Conservation (phyloP, 495 filamentous ascomycete genomes). For the Neurospora sp. region DNA sequence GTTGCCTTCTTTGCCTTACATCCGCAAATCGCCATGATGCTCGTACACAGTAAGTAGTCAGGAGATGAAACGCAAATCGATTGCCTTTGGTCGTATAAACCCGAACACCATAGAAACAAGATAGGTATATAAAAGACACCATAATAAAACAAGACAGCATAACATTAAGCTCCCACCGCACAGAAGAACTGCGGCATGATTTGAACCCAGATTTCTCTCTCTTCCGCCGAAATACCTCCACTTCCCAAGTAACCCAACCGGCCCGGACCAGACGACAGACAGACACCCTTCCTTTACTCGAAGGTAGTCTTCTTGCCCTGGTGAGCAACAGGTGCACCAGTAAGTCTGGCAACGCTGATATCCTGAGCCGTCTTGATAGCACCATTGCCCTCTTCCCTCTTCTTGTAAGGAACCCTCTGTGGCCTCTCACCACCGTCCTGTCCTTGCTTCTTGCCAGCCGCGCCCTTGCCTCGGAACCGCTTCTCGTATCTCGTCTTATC, state of each 20-base stretch:
- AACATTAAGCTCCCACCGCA: not conserved
- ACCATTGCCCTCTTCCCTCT: not conserved
- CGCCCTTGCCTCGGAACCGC: slow-evolving; percentile 65
- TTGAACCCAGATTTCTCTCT: not conserved
- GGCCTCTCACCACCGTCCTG: slow-evolving; percentile 2
- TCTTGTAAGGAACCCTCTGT: not conserved
- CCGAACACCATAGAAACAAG: not conserved
- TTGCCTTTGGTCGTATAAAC: not conserved
- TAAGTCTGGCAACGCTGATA: slow-evolving; percentile 42
- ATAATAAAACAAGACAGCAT: not conserved
- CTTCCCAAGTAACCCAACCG: not conserved
- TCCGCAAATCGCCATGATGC: not conserved
- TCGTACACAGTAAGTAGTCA: not conserved
- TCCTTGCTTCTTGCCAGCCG: slow-evolving; percentile 1
- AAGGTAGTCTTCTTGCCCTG: slow-evolving; percentile 80
- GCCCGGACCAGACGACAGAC: not conserved
- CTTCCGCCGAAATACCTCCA: not conserved
- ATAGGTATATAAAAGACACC: not conserved
- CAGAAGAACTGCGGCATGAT: not conserved
- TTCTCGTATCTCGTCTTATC: slow-evolving; percentile 80
- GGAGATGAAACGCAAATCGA: not conserved
- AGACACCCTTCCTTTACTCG: slow-evolving; percentile 34
- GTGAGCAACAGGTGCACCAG: slow-evolving; percentile 68
- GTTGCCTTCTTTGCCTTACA: no score
- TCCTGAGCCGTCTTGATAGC: slow-evolving; percentile 17